Base-by-base conservation (phyloP, 352 stramenopile species). In the Phytophthora meadii region DNA sequence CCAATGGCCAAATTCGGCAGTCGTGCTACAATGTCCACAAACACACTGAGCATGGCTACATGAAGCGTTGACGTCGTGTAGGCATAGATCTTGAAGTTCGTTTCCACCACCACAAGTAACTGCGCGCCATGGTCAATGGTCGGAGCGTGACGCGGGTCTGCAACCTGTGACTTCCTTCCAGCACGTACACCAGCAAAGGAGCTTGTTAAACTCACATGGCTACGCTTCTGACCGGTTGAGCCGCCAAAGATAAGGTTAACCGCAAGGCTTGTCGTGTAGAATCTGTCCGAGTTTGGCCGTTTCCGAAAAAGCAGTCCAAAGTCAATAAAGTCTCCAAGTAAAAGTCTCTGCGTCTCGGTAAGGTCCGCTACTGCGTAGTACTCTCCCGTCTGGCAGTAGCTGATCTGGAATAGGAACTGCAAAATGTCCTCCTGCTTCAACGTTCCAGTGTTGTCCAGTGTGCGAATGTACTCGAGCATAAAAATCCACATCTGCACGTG, bases 401-500 rank as follows among this genome's bases (percentile, higher is more conserved):
- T 95, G 57, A 97, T 93, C 71, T 96, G 88, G 58, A 97, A 96
- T 5, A 97, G 57, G 56, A 97, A 97, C 50, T 92, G 87, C 24
- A 97, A 54, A 54, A 97, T 93, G 61, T 97, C 88, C 56, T 97
- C 87, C 48, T 94, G 78, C 36, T 83, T 84, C 15, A 95, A 48
- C 30, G 84, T 85, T 40, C 77, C 87, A 24, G 76, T 87, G 59
- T 81, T 76, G 65, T 94, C 84, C 28, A 94, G 78, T 51, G 86
- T 93, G 37, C 87, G 87, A 56, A 97, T 97, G 61, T 95, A 95
- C 69, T 95, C 86, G 41, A 95, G 70, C 75, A 97, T 91, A 53
- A 97, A 95, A 63, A 95, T 95, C 89, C 89, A 97, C 76, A 94
- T 94, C 62, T 97, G 90, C 57, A 95, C 81, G 79, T 97, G 90